A percentile compares a stretch with the other conserved stretches of the same genome.
Evolutionary conservation across 2,329 filamentous ascomycete species (phyloP).

Genomic region (Paecilomyces dactylethromorphus): DNA sequence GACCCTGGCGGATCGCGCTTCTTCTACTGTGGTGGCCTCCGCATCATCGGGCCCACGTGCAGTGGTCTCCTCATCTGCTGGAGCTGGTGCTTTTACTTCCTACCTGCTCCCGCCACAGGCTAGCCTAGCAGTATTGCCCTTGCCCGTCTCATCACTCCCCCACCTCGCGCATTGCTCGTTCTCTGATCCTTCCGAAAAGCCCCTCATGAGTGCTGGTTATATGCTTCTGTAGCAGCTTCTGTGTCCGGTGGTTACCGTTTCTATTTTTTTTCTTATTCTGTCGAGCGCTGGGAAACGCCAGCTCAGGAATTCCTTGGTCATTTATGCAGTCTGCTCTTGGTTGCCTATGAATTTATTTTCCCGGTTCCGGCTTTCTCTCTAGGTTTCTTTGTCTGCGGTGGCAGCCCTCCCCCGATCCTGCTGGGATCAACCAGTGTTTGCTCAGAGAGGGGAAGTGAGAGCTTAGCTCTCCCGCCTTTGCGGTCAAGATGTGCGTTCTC

Average conservation of each 20-base stretch:
- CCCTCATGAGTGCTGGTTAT: background rate
- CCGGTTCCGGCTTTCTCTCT: background rate
- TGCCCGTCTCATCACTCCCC: background rate
- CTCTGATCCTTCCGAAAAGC: background rate
- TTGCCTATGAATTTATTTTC: background rate
- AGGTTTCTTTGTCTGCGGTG: background rate
- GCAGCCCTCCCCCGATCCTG: background rate
- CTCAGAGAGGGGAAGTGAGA: conserved; percentile 4
- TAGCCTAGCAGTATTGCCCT: background rate
- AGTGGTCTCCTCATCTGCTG: background rate
- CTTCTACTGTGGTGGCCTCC: background rate
- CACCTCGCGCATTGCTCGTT: background rate
- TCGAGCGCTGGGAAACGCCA: too few relatives aligned
- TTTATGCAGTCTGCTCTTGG: background rate
- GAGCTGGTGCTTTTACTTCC: background rate
- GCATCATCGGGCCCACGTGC: background rate
- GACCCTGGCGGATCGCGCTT: background rate
- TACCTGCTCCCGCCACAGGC: background rate
- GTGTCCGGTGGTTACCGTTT: background rate
- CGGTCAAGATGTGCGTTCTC: conserved; percentile 15
- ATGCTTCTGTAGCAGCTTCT: background rate
- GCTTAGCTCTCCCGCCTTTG: conserved; percentile 4
- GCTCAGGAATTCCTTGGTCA: background rate
- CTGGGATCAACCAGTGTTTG: background rate
- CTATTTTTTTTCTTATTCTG: background rate